Base-by-base conservation (phyloP, 176 grass and related monocot species). In the Oryza brachyantha region DNA sequence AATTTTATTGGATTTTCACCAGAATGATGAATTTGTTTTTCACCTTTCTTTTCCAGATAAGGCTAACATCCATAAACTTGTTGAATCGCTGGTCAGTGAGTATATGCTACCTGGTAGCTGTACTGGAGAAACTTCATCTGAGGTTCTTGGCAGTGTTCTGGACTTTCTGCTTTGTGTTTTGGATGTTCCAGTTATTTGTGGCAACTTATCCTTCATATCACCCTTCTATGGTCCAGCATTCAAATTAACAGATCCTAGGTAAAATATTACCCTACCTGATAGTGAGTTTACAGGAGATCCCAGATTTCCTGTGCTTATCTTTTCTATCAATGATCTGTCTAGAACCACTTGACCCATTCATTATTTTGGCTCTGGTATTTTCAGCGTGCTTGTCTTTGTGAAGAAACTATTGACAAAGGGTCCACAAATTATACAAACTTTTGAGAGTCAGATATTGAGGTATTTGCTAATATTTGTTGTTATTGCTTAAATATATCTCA, bases 371-470 rank as follows among this genome's bases (percentile, higher is more conserved):
- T 83, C 3, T 60, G 17, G 57, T 59, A 29, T 68, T 70, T 72
- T 79, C 68, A 88, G 91, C 65, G 48, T 83, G 50, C 38, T 88
- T 74, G 68, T 22, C 41, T 97, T 97, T 54, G 57, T 92, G 46
- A 84, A 73, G 77, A 86, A 92, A 79, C 76, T 97, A 61, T 85
- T 88, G 73, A 36, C 21, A 32, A 92, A 90, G 76, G 64, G 72
- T 64, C 73, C 79, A 35, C 65, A 94, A 52, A 88, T 92, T 74
- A 60, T 78, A 68, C 58, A 78, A 50, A 31, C 68, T 88, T 97
- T 97, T 38, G 74, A 75, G 61, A 82, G 73, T 45, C 73, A 92
- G 36, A 92, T 97, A 86, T 74, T 94, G 70, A 90, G 95, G 95
- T 94, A 82, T 71, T 66, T 24, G 38, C 58, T 70, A 74, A 61